Conservation (phyloP, 352 stramenopile species). For the Plasmopara viticola region DNA sequence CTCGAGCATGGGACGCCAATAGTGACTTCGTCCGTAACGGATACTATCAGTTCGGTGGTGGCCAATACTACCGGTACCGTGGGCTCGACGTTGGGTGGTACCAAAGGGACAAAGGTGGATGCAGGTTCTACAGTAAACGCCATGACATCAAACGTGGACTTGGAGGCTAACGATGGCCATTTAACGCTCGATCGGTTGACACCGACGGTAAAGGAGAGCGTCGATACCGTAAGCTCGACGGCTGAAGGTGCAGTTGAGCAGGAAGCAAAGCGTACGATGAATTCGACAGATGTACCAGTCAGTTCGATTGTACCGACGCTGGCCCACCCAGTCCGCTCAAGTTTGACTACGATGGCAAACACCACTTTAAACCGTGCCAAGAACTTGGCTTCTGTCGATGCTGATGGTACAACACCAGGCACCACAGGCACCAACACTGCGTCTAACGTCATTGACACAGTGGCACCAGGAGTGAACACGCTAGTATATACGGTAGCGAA, state of each 20-base stretch:
- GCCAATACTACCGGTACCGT: conserved; percentile 4
- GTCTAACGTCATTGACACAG: too few species aligned
- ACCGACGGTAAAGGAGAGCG: too few species aligned
- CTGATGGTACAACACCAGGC: background rate
- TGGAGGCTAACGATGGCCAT: too few species aligned
- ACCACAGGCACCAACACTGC: background rate
- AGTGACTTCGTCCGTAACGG: background rate
- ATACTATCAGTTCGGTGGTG: background rate
- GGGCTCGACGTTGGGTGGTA: background rate
- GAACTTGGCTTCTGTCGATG: background rate
- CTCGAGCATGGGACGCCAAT: background rate
- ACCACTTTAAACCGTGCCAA: background rate
- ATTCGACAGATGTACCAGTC: background rate
- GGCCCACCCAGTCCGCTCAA: too few species aligned
- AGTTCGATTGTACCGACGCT: background rate
- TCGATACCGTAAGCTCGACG: background rate
- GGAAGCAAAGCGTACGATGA: background rate
- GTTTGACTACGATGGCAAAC: background rate
- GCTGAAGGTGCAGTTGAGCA: background rate
- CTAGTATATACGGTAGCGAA: background rate
- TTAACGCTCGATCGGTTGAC: too few species aligned
- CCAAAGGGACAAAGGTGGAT: background rate
- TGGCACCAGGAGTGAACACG: too few species aligned
- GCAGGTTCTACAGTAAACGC: too few species aligned
- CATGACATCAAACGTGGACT: too few species aligned